Conservation (phyloP, 208 protist species). For the Strigomonas culicis region DNA sequence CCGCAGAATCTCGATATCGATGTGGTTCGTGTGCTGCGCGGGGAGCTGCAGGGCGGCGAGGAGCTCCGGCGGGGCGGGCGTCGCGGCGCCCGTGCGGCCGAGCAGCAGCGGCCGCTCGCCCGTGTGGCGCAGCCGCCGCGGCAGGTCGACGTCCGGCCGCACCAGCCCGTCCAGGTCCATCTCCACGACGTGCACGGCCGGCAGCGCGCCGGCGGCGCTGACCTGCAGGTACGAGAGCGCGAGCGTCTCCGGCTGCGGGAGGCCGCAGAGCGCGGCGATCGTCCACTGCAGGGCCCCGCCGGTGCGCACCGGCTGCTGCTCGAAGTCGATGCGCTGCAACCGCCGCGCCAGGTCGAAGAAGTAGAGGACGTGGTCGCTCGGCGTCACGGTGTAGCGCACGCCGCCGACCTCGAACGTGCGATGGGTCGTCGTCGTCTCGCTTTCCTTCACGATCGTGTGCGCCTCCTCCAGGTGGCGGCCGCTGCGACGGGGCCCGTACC, state of each 20-base stretch:
- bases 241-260: constrained; percentile 22
- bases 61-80: constrained; percentile 10
- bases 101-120: constrained; percentile 48
- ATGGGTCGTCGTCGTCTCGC: not conserved
- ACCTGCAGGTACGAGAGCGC: constrained; percentile 30
- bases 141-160: constrained; percentile 35
- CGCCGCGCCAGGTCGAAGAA: constrained; percentile 18
- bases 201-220: not conserved
- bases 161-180: constrained; percentile 58
- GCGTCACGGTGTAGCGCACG: not conserved
- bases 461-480: not conserved
- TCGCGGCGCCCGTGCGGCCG: constrained; percentile 18
- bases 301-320: constrained; percentile 11
- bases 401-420: not conserved
- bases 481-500: constrained; percentile 10
- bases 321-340: not conserved
- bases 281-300: constrained; percentile 19
- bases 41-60: not conserved
- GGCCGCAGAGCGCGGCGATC: constrained; percentile 18
- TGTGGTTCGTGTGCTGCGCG: not conserved
- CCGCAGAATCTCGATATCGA: too few species aligned
- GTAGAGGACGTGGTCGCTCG: constrained; percentile 13
- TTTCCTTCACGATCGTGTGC: too few species aligned
- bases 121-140: constrained; percentile 40
- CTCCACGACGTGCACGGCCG: constrained; percentile 19